These are phyloP conservation scores for Rhizophlyctis rosea DNA, from an alignment of 192 early-diverging fungal species.

Conservation along the genomic window DNA sequence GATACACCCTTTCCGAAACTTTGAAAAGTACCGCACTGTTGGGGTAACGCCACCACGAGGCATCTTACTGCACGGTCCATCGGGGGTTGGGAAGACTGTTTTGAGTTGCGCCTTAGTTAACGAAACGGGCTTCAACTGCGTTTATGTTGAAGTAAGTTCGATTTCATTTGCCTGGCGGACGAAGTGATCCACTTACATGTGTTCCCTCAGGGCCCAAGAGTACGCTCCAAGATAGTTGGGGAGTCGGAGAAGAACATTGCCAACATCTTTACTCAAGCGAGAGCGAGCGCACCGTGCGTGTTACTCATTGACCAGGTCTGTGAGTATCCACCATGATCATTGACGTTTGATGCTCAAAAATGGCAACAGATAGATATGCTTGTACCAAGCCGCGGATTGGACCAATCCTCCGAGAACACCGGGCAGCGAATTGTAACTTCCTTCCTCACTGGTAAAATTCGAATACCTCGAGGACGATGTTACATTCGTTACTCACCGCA, in stretches of 20 bases:
- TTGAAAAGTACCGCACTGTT: slow-evolving; percentile 49
- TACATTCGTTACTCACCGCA: background rate
- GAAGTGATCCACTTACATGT: background rate
- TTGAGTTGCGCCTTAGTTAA: slow-evolving; percentile 79
- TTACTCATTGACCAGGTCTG: slow-evolving; percentile 87
- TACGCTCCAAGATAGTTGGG: slow-evolving; percentile 91
- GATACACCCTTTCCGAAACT: slow-evolving; percentile 54
- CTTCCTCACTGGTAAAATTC: slow-evolving; percentile 64
- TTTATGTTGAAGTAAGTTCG: slow-evolving; percentile 69
- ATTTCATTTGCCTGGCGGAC: background rate
- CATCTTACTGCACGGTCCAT: slow-evolving; percentile 80
- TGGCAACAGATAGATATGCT: slow-evolving; percentile 84
- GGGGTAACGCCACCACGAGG: slow-evolving; percentile 73
- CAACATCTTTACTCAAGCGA: slow-evolving; percentile 77
- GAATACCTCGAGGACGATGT: slow-evolving; percentile 7
- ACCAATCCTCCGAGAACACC: slow-evolving; percentile 72
- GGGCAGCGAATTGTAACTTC: slow-evolving; percentile 85
- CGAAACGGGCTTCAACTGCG: slow-evolving; percentile 76
- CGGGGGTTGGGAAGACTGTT: slow-evolving; percentile 88
- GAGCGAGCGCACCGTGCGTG: slow-evolving; percentile 80
- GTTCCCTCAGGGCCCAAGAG: slow-evolving; percentile 60
- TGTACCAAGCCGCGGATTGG: slow-evolving; percentile 67
- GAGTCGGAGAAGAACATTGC: slow-evolving; percentile 87
- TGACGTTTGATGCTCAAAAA: background rate
- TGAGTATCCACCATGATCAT: background rate